These are phyloP conservation scores for Letharia lupina DNA, from an alignment of 495 filamentous ascomycete species.

Conservation along the genomic window DNA sequence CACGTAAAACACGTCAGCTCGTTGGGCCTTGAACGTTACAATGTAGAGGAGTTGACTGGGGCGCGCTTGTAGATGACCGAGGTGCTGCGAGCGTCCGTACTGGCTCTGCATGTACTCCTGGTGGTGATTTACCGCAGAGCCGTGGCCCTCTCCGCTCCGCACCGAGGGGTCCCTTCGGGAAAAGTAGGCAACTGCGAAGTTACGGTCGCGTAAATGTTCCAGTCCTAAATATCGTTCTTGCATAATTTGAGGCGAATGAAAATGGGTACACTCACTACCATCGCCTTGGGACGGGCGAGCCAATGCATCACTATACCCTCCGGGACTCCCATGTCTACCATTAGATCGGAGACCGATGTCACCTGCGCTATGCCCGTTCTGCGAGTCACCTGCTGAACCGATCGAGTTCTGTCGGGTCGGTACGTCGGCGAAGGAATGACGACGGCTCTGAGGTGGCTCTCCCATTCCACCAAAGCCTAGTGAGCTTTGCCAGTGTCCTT, in stretches of 20 bases:
- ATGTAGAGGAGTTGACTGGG: conserved; percentile 82
- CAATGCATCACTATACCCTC: conserved; percentile 31
- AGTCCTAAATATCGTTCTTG: conserved; percentile 34
- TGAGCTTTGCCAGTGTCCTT: conserved; percentile 80
- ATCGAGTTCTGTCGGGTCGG: conserved; percentile 62
- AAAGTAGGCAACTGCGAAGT: conserved; percentile 45
- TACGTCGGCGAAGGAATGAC: conserved; percentile 94
- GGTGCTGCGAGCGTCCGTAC: conserved; percentile 45
- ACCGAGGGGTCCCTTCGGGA: conserved; percentile 36
- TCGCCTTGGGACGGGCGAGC: conserved; percentile 32
- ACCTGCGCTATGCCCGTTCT: conserved; percentile 36
- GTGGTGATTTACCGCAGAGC: conserved; percentile 39
- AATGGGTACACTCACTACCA: conserved; percentile 39
- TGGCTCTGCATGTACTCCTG: conserved; percentile 45
- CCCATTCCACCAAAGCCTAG: conserved; percentile 65
- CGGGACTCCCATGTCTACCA: conserved; percentile 37
- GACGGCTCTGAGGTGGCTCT: conserved; percentile 75
- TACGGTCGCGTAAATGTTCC: conserved; percentile 39
- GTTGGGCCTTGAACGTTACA: conserved; percentile 89
- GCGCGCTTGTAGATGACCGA: conserved; percentile 57
- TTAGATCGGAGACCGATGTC: conserved; percentile 29
- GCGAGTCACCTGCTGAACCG: conserved; percentile 51
- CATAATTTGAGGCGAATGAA: conserved; percentile 30
- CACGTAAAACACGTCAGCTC: conserved; percentile 93
- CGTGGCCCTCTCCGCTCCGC: conserved; percentile 30